A percentile compares a stretch with the other conserved stretches of the same genome.
These are phyloP conservation scores for Ustilago curta DNA, from an alignment of 1,284 basidiomycete species.

Conservation along the genomic window DNA sequence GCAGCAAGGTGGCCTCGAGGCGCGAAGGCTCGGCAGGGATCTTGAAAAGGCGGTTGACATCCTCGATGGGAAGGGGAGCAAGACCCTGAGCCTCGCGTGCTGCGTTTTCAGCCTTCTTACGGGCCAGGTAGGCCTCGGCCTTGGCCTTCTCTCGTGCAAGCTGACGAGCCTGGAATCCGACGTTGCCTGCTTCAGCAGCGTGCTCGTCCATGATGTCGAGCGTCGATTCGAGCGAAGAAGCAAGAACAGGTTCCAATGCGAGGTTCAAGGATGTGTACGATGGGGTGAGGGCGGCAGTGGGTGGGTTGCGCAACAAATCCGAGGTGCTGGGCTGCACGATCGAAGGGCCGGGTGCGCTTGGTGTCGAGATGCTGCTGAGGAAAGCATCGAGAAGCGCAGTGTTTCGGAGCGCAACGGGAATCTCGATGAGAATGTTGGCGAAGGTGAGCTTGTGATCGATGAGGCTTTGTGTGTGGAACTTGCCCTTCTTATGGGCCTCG, in stretches of 20 bases:
- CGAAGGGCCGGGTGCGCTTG: constrained; percentile 67
- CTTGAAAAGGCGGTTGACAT: constrained; percentile 75
- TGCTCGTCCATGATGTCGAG: constrained; percentile 67
- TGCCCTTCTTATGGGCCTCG: constrained; percentile 84
- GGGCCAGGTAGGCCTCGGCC: constrained; percentile 76
- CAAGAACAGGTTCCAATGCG: constrained; percentile 67
- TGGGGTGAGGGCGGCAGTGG: constrained; percentile 58
- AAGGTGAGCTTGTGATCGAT: constrained; percentile 88
- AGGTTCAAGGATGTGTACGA: constrained; percentile 65
- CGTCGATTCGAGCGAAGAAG: constrained; percentile 66
- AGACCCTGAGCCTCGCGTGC: constrained; percentile 84
- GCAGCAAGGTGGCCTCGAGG: constrained; percentile 81
- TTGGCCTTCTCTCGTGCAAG: constrained; percentile 87
- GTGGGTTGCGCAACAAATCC: constrained; percentile 58
- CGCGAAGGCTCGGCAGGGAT: constrained; percentile 89
- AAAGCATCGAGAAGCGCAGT: constrained; percentile 88
- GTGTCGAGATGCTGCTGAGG: constrained; percentile 77
- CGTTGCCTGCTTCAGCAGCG: constrained; percentile 75
- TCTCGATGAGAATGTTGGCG: constrained; percentile 87
- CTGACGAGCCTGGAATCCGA: constrained; percentile 90
- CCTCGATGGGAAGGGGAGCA: constrained; percentile 76
- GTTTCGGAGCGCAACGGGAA: constrained; percentile 88
- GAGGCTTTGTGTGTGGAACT: constrained; percentile 86
- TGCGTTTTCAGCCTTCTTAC: constrained; percentile 84
- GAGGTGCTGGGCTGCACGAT: constrained; percentile 56